phyloP scores from a whole-genome alignment of 2,329 filamentous ascomycete genomes.

The Fusarium abutilonis region DNA sequence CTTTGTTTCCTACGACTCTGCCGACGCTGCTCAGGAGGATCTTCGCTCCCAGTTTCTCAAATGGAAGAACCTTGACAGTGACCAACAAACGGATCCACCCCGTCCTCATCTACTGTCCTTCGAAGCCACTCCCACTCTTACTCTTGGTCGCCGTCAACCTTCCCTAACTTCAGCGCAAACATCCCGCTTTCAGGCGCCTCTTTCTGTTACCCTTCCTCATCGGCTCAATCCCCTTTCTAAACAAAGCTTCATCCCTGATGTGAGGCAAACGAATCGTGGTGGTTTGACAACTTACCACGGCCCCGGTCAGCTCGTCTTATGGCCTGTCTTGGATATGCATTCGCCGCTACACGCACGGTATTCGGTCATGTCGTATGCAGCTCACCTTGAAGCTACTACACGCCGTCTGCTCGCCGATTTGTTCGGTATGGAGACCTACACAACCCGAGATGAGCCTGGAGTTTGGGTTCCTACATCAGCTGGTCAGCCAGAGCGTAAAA shows the following conservation, averaged over 20 bases:
- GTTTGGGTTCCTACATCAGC: slow-evolving; percentile 71
- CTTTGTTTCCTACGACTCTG: slow-evolving; percentile 48
- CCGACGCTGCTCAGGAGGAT: slow-evolving; percentile 48
- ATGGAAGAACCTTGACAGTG: slow-evolving; percentile 48
- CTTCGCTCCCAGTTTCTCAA: slow-evolving; percentile 49
- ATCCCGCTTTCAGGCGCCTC: slow-evolving; percentile 54
- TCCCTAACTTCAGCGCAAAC: slow-evolving; percentile 59
- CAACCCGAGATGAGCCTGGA: slow-evolving; percentile 80
- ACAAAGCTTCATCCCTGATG: slow-evolving; percentile 61
- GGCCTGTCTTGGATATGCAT: slow-evolving; percentile 86
- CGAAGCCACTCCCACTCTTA: slow-evolving; percentile 84
- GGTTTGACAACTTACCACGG: slow-evolving; percentile 96
- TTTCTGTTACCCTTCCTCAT: slow-evolving; percentile 47
- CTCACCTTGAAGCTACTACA: slow-evolving; percentile 79
- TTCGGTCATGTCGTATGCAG: slow-evolving; percentile 79
- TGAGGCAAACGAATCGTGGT: slow-evolving; percentile 79
- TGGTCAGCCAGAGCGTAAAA: slow-evolving; percentile 68
- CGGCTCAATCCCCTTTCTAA: slow-evolving; percentile 45
- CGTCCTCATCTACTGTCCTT: slow-evolving; percentile 82
- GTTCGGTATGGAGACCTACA: slow-evolving; percentile 67
- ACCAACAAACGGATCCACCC: slow-evolving; percentile 54
- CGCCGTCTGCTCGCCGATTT: slow-evolving; percentile 67
- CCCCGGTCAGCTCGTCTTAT: slow-evolving; percentile 91
- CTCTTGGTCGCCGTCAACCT: slow-evolving; percentile 83
- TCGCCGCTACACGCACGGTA: slow-evolving; percentile 64